These are phyloP conservation scores for Thuidium tamariscinum DNA, from an alignment of 225 moss, liverwort and hornwort genomes.

Conservation along the genomic window DNA sequence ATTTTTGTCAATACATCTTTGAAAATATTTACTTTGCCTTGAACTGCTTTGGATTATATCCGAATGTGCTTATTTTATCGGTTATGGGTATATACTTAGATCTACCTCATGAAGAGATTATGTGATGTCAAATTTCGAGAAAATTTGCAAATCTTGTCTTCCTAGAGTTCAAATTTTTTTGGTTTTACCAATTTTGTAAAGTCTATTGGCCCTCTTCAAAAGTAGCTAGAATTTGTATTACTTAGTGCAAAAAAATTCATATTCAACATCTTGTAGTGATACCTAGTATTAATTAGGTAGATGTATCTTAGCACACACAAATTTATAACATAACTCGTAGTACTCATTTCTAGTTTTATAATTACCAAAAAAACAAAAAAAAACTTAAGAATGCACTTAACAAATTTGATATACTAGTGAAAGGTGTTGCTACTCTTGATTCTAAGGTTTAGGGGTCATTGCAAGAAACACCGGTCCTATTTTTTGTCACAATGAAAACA, in stretches of 20 bases:
- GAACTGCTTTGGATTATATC: no score
- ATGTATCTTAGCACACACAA: rapidly evolving
- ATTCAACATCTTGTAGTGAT: neutral
- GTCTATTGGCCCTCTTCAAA: neutral
- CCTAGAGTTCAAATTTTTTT: neutral
- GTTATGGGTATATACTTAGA: no score
- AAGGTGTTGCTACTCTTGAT: neutral
- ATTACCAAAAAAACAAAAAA: no score
- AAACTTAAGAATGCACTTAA: neutral
- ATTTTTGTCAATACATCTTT: no score
- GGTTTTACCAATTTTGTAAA: rapidly evolving
- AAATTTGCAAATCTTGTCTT: neutral
- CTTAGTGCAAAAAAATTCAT: neutral
- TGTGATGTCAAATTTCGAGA: neutral
- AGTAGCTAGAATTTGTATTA: neutral
- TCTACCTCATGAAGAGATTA: no score
- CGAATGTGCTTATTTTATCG: no score
- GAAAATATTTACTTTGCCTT: no score
- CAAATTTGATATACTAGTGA: neutral
- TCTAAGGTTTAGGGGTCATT: no score
- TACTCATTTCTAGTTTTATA: no score
- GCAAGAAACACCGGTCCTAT: no score
- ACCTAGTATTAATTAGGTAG: neutral
- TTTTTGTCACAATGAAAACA: no score
- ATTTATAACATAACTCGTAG: neutral